Base-by-base conservation (phyloP, 306 rosid species). In the Begonia masoniana region DNA sequence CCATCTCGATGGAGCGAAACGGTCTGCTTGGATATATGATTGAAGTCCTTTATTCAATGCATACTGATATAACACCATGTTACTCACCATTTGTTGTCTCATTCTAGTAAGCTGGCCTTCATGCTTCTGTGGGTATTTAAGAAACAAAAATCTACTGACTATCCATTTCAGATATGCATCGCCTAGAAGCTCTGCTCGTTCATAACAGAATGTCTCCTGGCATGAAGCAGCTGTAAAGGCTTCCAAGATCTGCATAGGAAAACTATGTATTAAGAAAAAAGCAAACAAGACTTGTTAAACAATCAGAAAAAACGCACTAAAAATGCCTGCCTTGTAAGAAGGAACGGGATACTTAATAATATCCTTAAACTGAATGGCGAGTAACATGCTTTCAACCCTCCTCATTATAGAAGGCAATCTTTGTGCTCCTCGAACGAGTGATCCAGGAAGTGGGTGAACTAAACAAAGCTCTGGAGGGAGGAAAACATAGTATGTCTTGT, bases 21-120 rank as follows among this genome's bases (percentile, higher is more conserved):
- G 94, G 61, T 91, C 99, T 58, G 99, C 96, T 75, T 86, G 99
- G 57, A 91, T 86, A 68, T 81, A 91, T 54, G 96, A 91, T 69
- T 91, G 99, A 60, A 91, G 94, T 48, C 86, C 88, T 70, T 80
- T 86, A 56, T 68, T 62, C 71, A 91, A 66, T 43, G 99, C 99
- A 72, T 67, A 81, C 54, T 81, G 96, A 74, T 86, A 91, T 41
- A 91, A 74, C 55, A 91, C 76, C 96, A 91, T 78, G 81, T 91
- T 91, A 68, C 99, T 91, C 62, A 91, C 99, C 96, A 77, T 83
- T 74, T 83, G 96, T 52, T 91, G 99, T 65, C 99, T 83, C 99
- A 91, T 91, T 81, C 99, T 75, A 68, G 99, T 91, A 64, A 91
- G 99, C 73, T 91, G 99, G 54, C 99, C 99, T 63, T 91, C 99